Evolutionary conservation across 805 yeast genomes (phyloP).

Genomic region (Barnettozyma wickerhamii): DNA sequence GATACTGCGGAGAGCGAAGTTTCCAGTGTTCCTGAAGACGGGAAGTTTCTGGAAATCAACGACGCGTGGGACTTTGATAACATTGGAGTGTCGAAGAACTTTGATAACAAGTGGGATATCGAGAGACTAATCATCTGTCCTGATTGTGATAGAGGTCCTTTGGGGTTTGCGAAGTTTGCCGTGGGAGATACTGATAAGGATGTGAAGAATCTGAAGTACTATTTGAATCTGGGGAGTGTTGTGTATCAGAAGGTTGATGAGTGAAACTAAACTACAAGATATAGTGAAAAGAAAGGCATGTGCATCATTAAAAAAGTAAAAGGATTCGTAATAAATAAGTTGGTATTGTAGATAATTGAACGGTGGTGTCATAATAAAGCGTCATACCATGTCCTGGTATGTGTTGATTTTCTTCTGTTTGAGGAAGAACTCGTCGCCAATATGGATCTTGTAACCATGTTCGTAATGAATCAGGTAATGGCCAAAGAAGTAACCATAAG

Average conservation of each 20-base stretch:
- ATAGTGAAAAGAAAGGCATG: no score
- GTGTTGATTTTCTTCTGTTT: conserved; percentile 12
- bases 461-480: conserved; percentile 18
- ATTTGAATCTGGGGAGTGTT: conserved; percentile 43
- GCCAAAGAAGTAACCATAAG: conserved; percentile 14
- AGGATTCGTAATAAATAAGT: no score
- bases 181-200: conserved; percentile 25
- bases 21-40: no score
- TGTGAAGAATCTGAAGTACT: conserved; percentile 37
- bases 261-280: no score
- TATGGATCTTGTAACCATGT: conserved; percentile 15
- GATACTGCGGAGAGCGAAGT: neutral
- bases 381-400: conserved; percentile 1
- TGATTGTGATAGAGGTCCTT: conserved; percentile 74
- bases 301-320: no score
- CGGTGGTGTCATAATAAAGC: no score
- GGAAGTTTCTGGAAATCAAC: conserved; percentile 37
- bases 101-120: conserved; percentile 26
- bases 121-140: conserved; percentile 62
- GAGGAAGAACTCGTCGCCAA: conserved; percentile 17
- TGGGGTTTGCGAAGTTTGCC: conserved; percentile 57
- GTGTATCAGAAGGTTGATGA: conserved; percentile 33
- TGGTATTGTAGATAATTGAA: no score
- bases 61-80: conserved; percentile 82
- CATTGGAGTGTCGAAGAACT: conserved; percentile 57